These are phyloP conservation scores for Penicillium sp. DNA, from an alignment of 2,329 filamentous ascomycete species.

Conservation along the genomic window DNA sequence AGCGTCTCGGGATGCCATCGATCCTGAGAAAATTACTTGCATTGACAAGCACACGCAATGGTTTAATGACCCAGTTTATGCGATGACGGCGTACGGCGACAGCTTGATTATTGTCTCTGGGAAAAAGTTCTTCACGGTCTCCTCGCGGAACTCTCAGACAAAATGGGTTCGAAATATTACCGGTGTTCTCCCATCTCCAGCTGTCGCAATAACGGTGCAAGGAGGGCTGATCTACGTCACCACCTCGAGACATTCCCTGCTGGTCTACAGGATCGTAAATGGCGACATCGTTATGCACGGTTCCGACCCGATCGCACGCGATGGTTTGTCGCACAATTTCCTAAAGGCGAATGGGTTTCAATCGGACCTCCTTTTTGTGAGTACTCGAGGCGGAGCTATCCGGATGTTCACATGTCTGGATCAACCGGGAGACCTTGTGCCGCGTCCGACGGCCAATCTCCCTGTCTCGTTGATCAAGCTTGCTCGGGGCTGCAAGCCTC, in stretches of 20 bases:
- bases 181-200: slow-evolving; percentile 41
- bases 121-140: slow-evolving; percentile 36
- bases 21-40: slow-evolving; percentile 26
- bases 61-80: slow-evolving; percentile 43
- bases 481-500: slow-evolving; percentile 12
- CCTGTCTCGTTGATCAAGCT: slow-evolving; percentile 31
- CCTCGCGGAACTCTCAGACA: slow-evolving; percentile 34
- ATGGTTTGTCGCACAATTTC: slow-evolving; percentile 30
- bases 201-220: slow-evolving; percentile 43
- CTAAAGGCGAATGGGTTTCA: slow-evolving; percentile 28
- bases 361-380: slow-evolving; percentile 42
- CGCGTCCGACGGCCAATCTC: slow-evolving; percentile 28
- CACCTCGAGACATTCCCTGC: slow-evolving; percentile 47
- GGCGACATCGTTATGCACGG: slow-evolving; percentile 29
- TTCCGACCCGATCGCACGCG: slow-evolving; percentile 27
- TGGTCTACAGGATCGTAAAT: slow-evolving; percentile 39
- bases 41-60: slow-evolving; percentile 31
- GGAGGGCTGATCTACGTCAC: slow-evolving; percentile 46
- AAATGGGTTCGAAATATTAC: slow-evolving; percentile 37
- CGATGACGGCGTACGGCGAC: slow-evolving; percentile 44
- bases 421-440: slow-evolving; percentile 22
- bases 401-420: slow-evolving; percentile 30
- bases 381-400: slow-evolving; percentile 46
- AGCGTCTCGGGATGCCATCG: slow-evolving; percentile 23
- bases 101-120: slow-evolving; percentile 42